Evolutionary conservation across 2,329 filamentous ascomycete genomes (phyloP).

Genomic region (Sclerotinia nivalis): DNA sequence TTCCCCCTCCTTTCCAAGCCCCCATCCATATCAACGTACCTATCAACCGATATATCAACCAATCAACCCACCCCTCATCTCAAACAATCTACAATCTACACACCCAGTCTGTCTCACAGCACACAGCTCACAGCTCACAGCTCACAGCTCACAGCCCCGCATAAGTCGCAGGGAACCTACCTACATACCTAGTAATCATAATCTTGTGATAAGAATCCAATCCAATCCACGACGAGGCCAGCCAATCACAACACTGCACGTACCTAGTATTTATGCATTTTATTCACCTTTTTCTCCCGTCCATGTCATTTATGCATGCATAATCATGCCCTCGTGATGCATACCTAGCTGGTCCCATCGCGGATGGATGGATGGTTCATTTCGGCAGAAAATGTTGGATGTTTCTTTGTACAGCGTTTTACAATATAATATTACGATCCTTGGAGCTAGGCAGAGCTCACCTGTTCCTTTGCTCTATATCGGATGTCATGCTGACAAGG

Average conservation of each 20-base stretch:
- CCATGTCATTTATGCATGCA: not conserved
- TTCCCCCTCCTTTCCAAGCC: not conserved
- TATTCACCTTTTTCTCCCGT: not conserved
- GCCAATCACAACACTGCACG: slow-evolving; percentile 3
- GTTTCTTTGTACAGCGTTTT: not conserved
- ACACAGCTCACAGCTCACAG: too few relatives aligned
- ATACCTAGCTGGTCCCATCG: not conserved
- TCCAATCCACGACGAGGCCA: not conserved
- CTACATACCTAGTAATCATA: not conserved
- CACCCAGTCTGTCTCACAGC: too few relatives aligned
- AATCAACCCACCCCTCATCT: not conserved
- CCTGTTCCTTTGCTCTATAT: not conserved
- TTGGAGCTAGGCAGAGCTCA: not conserved
- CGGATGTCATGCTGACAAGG: not conserved
- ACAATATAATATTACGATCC: not conserved
- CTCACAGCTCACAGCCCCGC: not conserved
- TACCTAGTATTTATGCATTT: not conserved
- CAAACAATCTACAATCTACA: not conserved
- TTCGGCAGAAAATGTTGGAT: not conserved
- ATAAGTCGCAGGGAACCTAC: not conserved
- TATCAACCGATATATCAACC: not conserved
- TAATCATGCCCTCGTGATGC: not conserved
- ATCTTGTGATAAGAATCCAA: slow-evolving; percentile 6
- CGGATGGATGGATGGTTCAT: too few relatives aligned
- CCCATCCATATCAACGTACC: not conserved